Evolutionary conservation across 352 stramenopile species (phyloP), one percentile per base, ranked within the genome.

Genomic region (Detonula confervacea): DNA sequence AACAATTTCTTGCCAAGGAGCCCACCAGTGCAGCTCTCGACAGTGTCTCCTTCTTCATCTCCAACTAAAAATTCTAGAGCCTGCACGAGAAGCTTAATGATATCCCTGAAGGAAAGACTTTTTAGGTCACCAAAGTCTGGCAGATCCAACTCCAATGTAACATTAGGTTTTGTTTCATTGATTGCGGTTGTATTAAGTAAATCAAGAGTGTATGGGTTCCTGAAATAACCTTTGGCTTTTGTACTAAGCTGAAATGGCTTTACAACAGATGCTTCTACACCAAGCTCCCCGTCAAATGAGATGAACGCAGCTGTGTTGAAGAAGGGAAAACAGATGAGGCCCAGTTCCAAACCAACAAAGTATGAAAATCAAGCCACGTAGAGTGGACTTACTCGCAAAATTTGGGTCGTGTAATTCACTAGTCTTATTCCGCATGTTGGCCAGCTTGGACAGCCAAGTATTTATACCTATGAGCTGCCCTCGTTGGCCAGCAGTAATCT

Each of bases 21-120:
- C 11, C 76, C 76, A 20, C 70, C 76, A 14, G 76, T 73, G 49
- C 76, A 84, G 51, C 52, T 72, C 16, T 84, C 69, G 9, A 84
- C 69, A 56, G 69, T 71, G 42, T 80, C 76, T 2, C 46, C 71
- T 24, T 67, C 62, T 61, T 75, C 62, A 47, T 60, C 25, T 35
- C 76, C 76, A 47, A 80, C 70, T 20, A 84, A 47, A 16, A 84
- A 75, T 12, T 66, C 59, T 16, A 81, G 33, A 25, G 70, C 54
- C 12, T 49, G 24, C 18, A 56, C n/a, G 18, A 83, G 42, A 64
- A 66, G 22, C 2, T 66, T 39, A 52, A 82, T 57, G 16, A 82
- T 56, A 64, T 81, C 64, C 37, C 74, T n/a, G 52, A 72, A 77
- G 9, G 55, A 60, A 25, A 78, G 37, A 18, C 63, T 72, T 54